A percentile compares a stretch with the other conserved stretches of the same genome.
These are phyloP conservation scores for Spongispora temasekensis DNA, from an alignment of 1,284 basidiomycete genomes.

Conservation along the genomic window DNA sequence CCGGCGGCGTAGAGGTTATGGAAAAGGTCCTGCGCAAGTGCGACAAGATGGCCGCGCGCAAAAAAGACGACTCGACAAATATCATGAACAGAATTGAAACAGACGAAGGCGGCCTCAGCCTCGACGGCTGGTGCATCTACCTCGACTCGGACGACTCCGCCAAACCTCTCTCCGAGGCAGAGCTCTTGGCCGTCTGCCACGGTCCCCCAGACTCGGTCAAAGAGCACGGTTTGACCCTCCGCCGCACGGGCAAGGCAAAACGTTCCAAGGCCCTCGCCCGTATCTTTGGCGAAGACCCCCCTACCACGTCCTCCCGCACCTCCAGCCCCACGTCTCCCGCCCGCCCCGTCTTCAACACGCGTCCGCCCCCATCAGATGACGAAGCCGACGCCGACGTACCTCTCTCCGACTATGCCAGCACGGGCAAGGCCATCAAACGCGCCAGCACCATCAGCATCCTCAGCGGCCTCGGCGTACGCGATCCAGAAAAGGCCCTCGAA, in stretches of 20 bases:
- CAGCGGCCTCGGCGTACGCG: constrained; percentile 84
- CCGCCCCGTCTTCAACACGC: constrained; percentile 26
- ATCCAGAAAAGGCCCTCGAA: constrained; percentile 65
- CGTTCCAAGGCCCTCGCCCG: constrained; percentile 50
- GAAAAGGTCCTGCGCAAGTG: constrained; percentile 89
- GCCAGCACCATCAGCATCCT: constrained; percentile 95
- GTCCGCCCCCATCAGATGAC: constrained; percentile 36
- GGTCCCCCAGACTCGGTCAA: constrained; percentile 80
- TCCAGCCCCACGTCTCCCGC: constrained; percentile 39
- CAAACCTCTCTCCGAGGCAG: constrained; percentile 78
- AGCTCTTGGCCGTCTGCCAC: constrained; percentile 85
- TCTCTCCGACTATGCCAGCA: constrained; percentile 22
- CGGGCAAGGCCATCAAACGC: constrained; percentile 77
- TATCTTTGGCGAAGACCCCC: constrained; percentile 60
- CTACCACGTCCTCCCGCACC: constrained; percentile 25
- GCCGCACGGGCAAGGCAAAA: constrained; percentile 46
- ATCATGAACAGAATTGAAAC: constrained; percentile 52
- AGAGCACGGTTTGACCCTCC: constrained; percentile 81
- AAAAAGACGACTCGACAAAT: constrained; percentile 45
- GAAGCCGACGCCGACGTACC: constrained; percentile 43
- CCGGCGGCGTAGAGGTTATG: constrained; percentile 80
- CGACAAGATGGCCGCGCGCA: constrained; percentile 62
- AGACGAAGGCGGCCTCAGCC: constrained; percentile 66
- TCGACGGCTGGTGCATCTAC: constrained; percentile 90
- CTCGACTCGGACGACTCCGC: constrained; percentile 63